Evolutionary conservation across 192 early-diverging fungal genomes (phyloP).

Genomic region (Umbelopsis vinacea): DNA sequence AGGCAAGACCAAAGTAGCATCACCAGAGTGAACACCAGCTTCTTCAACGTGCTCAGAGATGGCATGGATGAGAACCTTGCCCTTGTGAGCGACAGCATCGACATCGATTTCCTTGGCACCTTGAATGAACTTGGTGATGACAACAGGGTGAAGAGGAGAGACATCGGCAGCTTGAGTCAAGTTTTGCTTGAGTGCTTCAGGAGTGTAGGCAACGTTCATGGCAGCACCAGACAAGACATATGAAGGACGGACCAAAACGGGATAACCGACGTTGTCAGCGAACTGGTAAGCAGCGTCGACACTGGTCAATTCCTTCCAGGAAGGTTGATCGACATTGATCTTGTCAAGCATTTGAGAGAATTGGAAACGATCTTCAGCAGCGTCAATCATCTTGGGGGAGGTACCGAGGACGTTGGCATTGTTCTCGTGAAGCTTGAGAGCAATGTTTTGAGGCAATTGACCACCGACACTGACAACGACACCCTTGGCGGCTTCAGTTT

Average conservation of each 20-base stretch:
- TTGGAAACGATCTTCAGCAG: slow-evolving; percentile 94
- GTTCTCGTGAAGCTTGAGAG: slow-evolving; percentile 74
- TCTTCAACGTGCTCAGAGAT: slow-evolving; percentile 97
- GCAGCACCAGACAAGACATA: slow-evolving; percentile 98
- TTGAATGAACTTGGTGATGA: slow-evolving; percentile 95
- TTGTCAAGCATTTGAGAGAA: slow-evolving; percentile 90
- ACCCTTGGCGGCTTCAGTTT: slow-evolving; percentile 81
- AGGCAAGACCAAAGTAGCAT: slow-evolving; percentile 92
- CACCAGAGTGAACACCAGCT: slow-evolving; percentile 97
- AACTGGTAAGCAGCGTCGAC: slow-evolving; percentile 85
- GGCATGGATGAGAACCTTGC: slow-evolving; percentile 83
- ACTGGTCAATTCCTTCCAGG: slow-evolving; percentile 91
- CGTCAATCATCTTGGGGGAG: slow-evolving; percentile 86
- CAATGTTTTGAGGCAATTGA: slow-evolving; percentile 97
- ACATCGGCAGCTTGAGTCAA: slow-evolving; percentile 84
- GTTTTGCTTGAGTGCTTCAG: slow-evolving; percentile 68
- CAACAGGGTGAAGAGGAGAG: slow-evolving; percentile 94
- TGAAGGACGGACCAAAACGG: slow-evolving; percentile 93
- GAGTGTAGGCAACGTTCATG: slow-evolving; percentile 94
- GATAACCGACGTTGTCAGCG: slow-evolving; percentile 85
- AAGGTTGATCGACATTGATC: slow-evolving; percentile 95
- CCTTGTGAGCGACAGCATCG: slow-evolving; percentile 88
- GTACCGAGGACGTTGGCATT: slow-evolving; percentile 91
- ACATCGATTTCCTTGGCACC: slow-evolving; percentile 95
- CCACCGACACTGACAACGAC: slow-evolving; percentile 93